Conservation (phyloP, 2,329 filamentous ascomycete genomes). For the Venturia oleaginea region DNA sequence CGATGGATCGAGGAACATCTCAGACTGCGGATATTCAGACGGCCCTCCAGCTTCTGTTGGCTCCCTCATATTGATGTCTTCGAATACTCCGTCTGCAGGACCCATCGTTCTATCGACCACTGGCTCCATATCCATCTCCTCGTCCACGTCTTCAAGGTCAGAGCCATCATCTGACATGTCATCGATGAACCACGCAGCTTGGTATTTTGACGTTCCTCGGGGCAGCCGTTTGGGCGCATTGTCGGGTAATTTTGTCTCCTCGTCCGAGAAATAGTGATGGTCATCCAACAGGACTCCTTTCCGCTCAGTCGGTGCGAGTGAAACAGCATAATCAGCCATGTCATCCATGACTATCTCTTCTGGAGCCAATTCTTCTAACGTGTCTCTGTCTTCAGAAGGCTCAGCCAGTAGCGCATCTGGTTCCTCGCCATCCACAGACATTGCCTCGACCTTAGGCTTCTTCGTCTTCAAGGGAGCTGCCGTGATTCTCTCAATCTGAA, state of each 20-base stretch:
- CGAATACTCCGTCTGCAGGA: constrained; percentile 67
- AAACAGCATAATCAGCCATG: constrained; percentile 41
- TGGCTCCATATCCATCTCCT: constrained; percentile 42
- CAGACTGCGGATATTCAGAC: constrained; percentile 88
- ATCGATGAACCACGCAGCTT: constrained; percentile 85
- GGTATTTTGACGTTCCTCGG: constrained; percentile 86
- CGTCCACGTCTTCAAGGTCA: constrained; percentile 53
- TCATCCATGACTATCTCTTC: constrained; percentile 77
- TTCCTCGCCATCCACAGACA: constrained; percentile 54
- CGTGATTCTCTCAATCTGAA: constrained; percentile 82
- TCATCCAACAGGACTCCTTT: constrained; percentile 93
- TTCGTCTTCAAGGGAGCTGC: constrained; percentile 59
- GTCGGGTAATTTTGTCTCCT: constrained; percentile 52
- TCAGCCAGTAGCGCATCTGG: constrained; percentile 52
- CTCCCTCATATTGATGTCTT: constrained; percentile 41
- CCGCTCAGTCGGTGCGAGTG: constrained; percentile 36
- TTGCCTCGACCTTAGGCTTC: constrained; percentile 52
- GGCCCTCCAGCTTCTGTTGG: constrained; percentile 54
- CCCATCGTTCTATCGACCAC: constrained; percentile 37
- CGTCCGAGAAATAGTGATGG: constrained; percentile 95
- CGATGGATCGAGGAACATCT: constrained; percentile 73
- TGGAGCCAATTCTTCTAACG: constrained; percentile 73
- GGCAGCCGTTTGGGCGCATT: constrained; percentile 63
- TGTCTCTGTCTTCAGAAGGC: constrained; percentile 73
- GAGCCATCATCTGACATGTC: constrained; percentile 78